Conservation (phyloP, 2,329 filamentous ascomycete genomes). For the Madurella mycetomatis region DNA sequence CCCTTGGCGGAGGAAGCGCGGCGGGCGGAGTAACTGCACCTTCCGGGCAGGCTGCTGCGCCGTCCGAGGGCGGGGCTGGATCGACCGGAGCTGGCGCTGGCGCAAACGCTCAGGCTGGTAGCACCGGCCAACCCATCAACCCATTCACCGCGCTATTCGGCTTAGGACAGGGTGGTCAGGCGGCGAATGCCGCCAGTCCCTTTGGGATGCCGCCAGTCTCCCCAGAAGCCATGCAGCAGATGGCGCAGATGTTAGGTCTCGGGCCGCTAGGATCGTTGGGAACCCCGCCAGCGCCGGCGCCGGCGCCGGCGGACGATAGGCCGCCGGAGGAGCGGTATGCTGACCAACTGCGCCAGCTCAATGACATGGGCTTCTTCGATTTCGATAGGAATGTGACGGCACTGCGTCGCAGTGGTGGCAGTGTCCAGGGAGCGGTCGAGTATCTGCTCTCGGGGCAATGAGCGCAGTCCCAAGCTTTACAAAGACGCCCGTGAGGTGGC, state of each 20-base stretch:
- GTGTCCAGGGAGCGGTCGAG: slow-evolving; percentile 87
- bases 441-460: slow-evolving; percentile 49
- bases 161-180: slow-evolving; percentile 23
- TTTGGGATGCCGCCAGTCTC: slow-evolving; percentile 44
- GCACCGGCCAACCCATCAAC: slow-evolving; percentile 20
- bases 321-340: slow-evolving; percentile 93
- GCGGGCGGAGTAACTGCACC: slow-evolving; percentile 11
- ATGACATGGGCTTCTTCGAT: slow-evolving; percentile 98
- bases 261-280: slow-evolving; percentile 33
- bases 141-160: slow-evolving; percentile 27
- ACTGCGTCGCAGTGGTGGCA: slow-evolving; percentile 81
- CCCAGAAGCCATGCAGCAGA: slow-evolving; percentile 53
- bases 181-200: slow-evolving; percentile 33
- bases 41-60: slow-evolving; percentile 7
- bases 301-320: slow-evolving; percentile 69
- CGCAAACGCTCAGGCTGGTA: slow-evolving; percentile 2
- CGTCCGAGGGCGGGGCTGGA: slow-evolving; percentile 2
- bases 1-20: not conserved
- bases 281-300: slow-evolving; percentile 30
- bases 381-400: slow-evolving; percentile 92
- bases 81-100: not conserved
- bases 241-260: slow-evolving; percentile 50
- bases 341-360: slow-evolving; percentile 83
- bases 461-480: not conserved
- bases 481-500: no score